phyloP scores from a whole-genome alignment of 768 basidiomycete species.

The Lentinus tigrinus region DNA sequence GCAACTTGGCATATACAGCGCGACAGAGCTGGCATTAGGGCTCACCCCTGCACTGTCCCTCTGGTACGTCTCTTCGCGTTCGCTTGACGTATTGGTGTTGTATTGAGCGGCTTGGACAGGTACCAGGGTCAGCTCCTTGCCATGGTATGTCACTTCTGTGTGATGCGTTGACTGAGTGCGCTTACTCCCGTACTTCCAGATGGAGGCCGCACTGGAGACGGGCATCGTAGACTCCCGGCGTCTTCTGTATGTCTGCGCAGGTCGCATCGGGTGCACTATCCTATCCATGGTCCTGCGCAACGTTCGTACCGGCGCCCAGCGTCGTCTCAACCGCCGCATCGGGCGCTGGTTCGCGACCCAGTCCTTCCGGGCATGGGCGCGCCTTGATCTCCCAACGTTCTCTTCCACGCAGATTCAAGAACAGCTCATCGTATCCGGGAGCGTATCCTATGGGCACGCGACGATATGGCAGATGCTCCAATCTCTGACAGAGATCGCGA shows the following conservation, averaged over 20 bases:
- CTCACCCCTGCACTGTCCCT: slow-evolving; percentile 61
- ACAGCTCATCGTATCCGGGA: slow-evolving; percentile 10
- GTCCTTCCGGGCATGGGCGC: slow-evolving; percentile 64
- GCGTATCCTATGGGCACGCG: too few species aligned
- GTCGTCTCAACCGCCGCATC: slow-evolving; percentile 58
- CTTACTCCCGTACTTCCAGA: slow-evolving; percentile 35
- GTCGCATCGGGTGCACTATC: slow-evolving; percentile 52
- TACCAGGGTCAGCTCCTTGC: slow-evolving; percentile 58
- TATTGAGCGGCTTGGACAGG: slow-evolving; percentile 29
- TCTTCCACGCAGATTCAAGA: slow-evolving; percentile 52
- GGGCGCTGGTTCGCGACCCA: slow-evolving; percentile 60
- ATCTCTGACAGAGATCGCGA: too few species aligned
- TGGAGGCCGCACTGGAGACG: slow-evolving; percentile 64
- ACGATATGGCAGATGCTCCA: too few species aligned
- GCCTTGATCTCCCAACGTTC: slow-evolving; percentile 77
- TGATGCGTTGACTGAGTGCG: background rate
- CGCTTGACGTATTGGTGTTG: background rate
- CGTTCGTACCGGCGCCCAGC: slow-evolving; percentile 18
- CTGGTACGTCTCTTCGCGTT: slow-evolving; percentile 47
- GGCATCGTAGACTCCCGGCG: slow-evolving; percentile 57
- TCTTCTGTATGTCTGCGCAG: slow-evolving; percentile 55
- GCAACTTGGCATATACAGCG: slow-evolving; percentile 46
- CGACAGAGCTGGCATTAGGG: slow-evolving; percentile 41
- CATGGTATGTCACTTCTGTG: slow-evolving; percentile 44
- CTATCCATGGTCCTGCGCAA: slow-evolving; percentile 43